Percentiles rank a stretch among this genome's conserved stretches.
Evolutionary conservation across 2,329 filamentous ascomycete species (phyloP).

Genomic region (Fusarium lateritium): DNA sequence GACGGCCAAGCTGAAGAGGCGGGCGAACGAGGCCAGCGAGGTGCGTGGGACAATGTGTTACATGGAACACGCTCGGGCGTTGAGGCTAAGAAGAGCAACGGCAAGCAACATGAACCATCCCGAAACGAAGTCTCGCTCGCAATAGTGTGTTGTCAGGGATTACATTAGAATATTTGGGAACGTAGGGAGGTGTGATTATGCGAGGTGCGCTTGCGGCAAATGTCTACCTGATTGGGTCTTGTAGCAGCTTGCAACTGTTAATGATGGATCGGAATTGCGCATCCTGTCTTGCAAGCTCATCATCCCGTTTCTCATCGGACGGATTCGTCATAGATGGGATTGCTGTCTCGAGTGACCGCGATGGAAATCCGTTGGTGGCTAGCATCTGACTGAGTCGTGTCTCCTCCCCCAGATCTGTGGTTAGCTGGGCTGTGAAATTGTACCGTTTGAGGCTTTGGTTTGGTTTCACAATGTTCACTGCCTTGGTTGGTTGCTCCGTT

Average conservation of each 20-base stretch:
- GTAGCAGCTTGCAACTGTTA: slow-evolving; percentile 57
- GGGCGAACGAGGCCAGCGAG: slow-evolving; percentile 30
- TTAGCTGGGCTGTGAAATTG: slow-evolving; percentile 75
- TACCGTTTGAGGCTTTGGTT: slow-evolving; percentile 77
- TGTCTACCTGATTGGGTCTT: slow-evolving; percentile 35
- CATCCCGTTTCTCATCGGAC: slow-evolving; percentile 30
- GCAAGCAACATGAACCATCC: slow-evolving; percentile 30
- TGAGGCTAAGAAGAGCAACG: slow-evolving; percentile 38
- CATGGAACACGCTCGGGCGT: slow-evolving; percentile 35
- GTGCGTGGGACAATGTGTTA: slow-evolving; percentile 25
- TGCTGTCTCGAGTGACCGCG: slow-evolving; percentile 64
- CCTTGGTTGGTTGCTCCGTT: slow-evolving; percentile 60
- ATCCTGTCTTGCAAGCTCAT: slow-evolving; percentile 56
- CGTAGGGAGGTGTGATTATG: slow-evolving; percentile 3
- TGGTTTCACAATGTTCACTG: slow-evolving; percentile 83
- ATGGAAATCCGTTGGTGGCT: slow-evolving; percentile 62
- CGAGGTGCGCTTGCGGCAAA: slow-evolving; percentile 24
- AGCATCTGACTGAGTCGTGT: slow-evolving; percentile 64
- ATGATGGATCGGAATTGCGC: slow-evolving; percentile 62
- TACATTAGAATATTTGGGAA: slow-evolving; percentile 21
- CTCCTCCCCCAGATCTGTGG: slow-evolving; percentile 56
- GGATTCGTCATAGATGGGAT: slow-evolving; percentile 61
- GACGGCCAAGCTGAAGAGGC: slow-evolving; percentile 10
- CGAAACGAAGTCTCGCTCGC: slow-evolving; percentile 24
- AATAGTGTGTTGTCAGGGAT: slow-evolving; percentile 27